Evolutionary conservation across 2,329 filamentous ascomycete species (phyloP).

Genomic region (Beauveria sp.): DNA sequence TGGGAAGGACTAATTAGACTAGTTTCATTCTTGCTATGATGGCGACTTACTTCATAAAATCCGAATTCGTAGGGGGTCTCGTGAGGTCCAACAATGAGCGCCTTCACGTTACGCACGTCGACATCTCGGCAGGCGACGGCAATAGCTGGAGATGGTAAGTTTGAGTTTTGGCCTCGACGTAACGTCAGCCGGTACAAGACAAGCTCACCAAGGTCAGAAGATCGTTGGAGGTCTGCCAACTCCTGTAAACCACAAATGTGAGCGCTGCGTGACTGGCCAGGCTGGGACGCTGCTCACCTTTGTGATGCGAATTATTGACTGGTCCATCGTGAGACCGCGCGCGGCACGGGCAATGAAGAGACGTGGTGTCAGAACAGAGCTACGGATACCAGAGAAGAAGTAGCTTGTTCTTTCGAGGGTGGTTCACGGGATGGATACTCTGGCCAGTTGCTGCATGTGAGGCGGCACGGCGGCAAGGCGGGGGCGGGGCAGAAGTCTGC

Average conservation of each 20-base stretch:
- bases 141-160: constrained; percentile 48
- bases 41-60: constrained; percentile 73
- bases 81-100: constrained; percentile 84
- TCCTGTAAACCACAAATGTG: constrained; percentile 47
- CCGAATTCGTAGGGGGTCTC: constrained; percentile 96
- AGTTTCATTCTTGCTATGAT: background rate
- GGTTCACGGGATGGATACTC: background rate
- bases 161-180: background rate
- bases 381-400: background rate
- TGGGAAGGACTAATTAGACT: constrained; percentile 24
- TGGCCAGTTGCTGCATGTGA: background rate
- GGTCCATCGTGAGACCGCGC: constrained; percentile 43
- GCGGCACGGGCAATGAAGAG: constrained; percentile 6
- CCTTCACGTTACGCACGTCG: constrained; percentile 81
- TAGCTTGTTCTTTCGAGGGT: background rate
- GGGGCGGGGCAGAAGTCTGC: constrained; percentile 4
- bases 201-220: constrained; percentile 69
- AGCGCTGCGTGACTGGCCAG: background rate
- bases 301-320: constrained; percentile 81
- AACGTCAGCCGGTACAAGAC: too few relatives aligned
- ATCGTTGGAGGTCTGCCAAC: constrained; percentile 76
- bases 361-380: background rate
- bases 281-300: constrained; percentile 47
- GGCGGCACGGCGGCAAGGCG: constrained; percentile 3
- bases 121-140: constrained; percentile 81